Evolutionary conservation across 306 rosid species (phyloP).

Genomic region (Carpinus fangiana): DNA sequence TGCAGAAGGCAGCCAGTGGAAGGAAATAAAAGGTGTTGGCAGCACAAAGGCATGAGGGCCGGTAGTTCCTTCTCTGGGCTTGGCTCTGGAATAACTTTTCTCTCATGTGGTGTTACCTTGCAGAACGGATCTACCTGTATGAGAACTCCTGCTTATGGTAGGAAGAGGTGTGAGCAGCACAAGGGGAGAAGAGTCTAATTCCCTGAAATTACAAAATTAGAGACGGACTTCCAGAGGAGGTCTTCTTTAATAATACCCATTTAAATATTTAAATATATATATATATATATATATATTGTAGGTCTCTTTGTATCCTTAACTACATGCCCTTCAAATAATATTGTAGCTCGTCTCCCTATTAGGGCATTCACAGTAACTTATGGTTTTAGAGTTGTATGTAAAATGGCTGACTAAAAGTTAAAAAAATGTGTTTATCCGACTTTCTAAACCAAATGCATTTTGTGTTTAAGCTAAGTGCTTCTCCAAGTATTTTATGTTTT

Average conservation of each 20-base stretch:
- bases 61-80: background rate
- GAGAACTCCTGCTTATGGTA: slow-evolving; percentile 21
- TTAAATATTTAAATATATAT: background rate
- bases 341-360: background rate
- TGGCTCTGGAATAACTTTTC: background rate
- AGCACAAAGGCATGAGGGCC: slow-evolving; percentile 11
- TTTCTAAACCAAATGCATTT: too few species aligned
- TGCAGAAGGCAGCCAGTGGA: slow-evolving; percentile 15
- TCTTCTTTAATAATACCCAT: too few species aligned
- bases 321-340: background rate
- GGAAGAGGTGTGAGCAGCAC: slow-evolving; percentile 23
- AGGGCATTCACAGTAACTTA: too few species aligned
- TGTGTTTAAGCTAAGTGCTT: too few species aligned
- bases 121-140: slow-evolving; percentile 24
- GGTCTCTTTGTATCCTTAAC: too few species aligned
- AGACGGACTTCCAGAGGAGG: too few species aligned
- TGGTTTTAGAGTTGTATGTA: too few species aligned
- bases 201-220: too few species aligned
- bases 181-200: slow-evolving; percentile 7
- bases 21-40: slow-evolving; percentile 21
- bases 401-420: too few species aligned
- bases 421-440: too few species aligned
- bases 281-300: background rate
- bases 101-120: slow-evolving; percentile 9
- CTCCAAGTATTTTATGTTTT: too few species aligned